Evolutionary conservation across 2,329 filamentous ascomycete species (phyloP), one percentile per base, ranked within the genome.

Genomic region (Grosmannia penicillata): DNA sequence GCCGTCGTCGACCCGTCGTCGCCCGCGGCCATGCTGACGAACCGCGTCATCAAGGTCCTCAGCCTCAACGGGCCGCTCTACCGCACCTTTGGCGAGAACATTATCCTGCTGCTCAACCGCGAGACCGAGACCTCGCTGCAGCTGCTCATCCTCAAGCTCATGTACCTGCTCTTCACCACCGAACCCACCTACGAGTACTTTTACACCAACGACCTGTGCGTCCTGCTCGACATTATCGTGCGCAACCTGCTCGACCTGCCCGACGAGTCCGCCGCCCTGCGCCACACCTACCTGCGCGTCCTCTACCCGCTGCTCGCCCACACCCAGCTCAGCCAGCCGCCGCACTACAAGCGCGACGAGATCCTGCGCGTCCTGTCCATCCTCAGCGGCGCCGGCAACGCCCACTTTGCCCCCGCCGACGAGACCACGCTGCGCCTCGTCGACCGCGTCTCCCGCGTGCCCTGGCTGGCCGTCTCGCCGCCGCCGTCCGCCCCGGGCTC

Each of bases 1-100:
- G 56, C 64, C 4, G 59, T 59, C 17, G 53, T 55, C 25, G 59
- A 65, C 27, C 53, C 62, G 14, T 52, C 52, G 29, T 57, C 55
- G 19, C 55, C 56, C 11, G 46, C 63, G 9, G 58, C 64, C 19
- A 70, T 73, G 5, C 60, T 93, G 40, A 96, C 91, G 4, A 98
- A 98, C 53, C 78, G 87, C 48, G 85, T 98, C 36, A 80, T 98
- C 57, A 96, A 96, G 56, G 70, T 87, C 28, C 68, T 98, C 31
- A 89, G 85, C 38, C 67, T 82, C 19, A 71, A 91, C 51, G 89
- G 89, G 4, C 72, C 76, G 35, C 68, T 68, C 2, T 96, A 86
- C 56, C 87, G 89, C 53, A 95, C 89, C 0, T 98, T 98, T 63
- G 91, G 91, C 37, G 89, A 95, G 62, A 98, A 96, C 49, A 82